Percentiles rank a stretch among this genome's conserved stretches.
phyloP scores from a whole-genome alignment of 768 basidiomycete species.

The Pleurotus tuber-regium region DNA sequence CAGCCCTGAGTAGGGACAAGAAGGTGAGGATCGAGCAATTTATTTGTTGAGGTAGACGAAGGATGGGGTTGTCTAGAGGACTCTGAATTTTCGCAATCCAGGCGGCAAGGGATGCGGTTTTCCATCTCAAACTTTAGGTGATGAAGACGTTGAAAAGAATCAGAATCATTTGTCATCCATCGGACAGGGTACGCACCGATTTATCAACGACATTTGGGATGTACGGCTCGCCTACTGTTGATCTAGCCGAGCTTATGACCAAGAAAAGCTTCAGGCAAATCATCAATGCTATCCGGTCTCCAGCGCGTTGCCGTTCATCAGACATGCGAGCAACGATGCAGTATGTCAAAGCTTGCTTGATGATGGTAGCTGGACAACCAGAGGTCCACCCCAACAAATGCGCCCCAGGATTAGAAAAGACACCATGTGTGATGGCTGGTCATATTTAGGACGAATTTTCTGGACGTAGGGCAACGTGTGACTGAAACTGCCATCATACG shows the following conservation, averaged over 20 bases:
- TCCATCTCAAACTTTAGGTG: background rate
- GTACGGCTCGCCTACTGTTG: background rate
- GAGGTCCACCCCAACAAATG: no score
- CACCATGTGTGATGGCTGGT: no score
- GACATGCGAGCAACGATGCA: no score
- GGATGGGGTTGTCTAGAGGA: background rate
- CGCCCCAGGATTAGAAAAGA: no score
- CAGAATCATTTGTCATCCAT: no score
- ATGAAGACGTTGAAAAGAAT: no score
- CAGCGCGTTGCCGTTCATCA: no score
- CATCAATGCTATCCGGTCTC: background rate
- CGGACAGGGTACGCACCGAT: background rate
- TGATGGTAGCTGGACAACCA: no score
- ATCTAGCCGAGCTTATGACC: background rate
- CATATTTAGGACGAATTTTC: no score
- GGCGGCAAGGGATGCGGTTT: background rate
- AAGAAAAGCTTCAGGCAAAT: constrained; percentile 2
- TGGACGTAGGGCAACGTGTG: no score
- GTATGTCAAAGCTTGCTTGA: no score
- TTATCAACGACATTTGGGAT: background rate
- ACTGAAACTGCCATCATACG: no score
- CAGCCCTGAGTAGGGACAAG: background rate
- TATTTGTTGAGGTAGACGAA: background rate
- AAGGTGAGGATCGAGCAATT: background rate
- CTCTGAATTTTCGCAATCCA: background rate